Conservation (phyloP, 371 early-diverging fungal genomes). For the Circinella minor region DNA sequence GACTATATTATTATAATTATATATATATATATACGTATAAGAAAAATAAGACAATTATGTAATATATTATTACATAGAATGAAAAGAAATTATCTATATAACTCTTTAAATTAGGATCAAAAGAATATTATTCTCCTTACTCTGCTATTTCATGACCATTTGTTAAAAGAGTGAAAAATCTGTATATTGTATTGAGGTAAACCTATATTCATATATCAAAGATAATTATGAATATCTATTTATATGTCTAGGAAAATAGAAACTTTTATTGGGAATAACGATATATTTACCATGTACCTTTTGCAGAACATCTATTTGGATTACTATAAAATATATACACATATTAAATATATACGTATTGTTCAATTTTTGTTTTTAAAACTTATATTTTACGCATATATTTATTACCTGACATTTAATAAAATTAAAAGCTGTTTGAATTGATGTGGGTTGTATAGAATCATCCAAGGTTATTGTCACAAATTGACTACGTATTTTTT, state of each 20-base stretch:
- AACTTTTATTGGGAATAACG: background rate
- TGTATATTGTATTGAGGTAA: conserved; percentile 65
- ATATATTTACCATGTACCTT: conserved; percentile 51
- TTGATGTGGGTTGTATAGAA: conserved; percentile 55
- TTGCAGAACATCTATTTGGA: conserved; percentile 69
- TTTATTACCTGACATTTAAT: conserved; percentile 49
- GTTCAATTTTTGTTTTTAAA: no score
- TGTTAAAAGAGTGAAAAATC: conserved; percentile 69
- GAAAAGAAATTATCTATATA: no score
- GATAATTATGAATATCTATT: no score
- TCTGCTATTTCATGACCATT: conserved; percentile 68
- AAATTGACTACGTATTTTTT: no score
- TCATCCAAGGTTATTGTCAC: conserved; percentile 76
- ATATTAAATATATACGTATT: no score
- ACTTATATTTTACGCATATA: no score
- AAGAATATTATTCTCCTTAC: no score
- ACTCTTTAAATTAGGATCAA: no score
- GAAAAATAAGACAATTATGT: background rate
- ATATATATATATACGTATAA: no score
- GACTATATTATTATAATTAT: no score
- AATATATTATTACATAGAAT: background rate
- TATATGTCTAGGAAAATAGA: background rate
- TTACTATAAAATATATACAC: conserved; percentile 37
- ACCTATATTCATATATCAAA: conserved; percentile 34
- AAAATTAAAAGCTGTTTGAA: conserved; percentile 36